These are phyloP conservation scores for Colletotrichum lentis DNA, from an alignment of 2,329 filamentous ascomycete genomes.

Conservation along the genomic window DNA sequence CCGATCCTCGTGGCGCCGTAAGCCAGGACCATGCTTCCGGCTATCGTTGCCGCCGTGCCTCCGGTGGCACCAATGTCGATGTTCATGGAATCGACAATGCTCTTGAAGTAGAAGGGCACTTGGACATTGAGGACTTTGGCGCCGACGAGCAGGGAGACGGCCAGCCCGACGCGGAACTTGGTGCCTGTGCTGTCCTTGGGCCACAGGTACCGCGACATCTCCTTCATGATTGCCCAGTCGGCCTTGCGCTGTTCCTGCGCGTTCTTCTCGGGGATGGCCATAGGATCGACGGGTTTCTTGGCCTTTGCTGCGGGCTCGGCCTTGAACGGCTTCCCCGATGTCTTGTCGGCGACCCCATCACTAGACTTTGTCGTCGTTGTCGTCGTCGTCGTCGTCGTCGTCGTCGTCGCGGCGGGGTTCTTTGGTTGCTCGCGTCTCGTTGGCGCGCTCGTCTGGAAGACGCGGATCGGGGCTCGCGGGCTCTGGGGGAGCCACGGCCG, in stretches of 20 bases:
- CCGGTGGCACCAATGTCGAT: conserved; percentile 86
- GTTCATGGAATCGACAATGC: conserved; percentile 97
- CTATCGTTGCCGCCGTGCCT: conserved; percentile 88
- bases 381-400: too few species aligned
- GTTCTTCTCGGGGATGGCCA: conserved; percentile 72
- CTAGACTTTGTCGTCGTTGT: conserved; percentile 4
- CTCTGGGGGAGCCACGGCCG: conserved; percentile 37
- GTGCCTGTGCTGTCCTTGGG: conserved; percentile 87
- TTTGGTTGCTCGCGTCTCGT: conserved; percentile 25
- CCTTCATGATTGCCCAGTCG: conserved; percentile 98
- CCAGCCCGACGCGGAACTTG: conserved; percentile 83
- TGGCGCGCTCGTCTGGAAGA: conserved; percentile 37
- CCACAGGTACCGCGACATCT: conserved; percentile 97
- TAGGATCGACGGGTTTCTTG: conserved; percentile 54
- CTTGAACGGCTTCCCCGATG: not conserved
- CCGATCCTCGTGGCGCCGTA: conserved; percentile 91
- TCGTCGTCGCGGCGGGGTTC: not conserved
- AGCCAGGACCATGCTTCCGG: conserved; percentile 90
- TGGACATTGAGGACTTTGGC: conserved; percentile 97
- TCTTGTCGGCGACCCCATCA: conserved; percentile 5
- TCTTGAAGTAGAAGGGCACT: conserved; percentile 99
- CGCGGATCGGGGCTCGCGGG: conserved; percentile 30
- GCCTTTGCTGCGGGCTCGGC: conserved; percentile 10
- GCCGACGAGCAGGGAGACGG: conserved; percentile 83
- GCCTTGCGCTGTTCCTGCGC: conserved; percentile 92